phyloP scores from a whole-genome alignment of 139 green algal genomes.

The Tetradesmus lagerheimii region DNA sequence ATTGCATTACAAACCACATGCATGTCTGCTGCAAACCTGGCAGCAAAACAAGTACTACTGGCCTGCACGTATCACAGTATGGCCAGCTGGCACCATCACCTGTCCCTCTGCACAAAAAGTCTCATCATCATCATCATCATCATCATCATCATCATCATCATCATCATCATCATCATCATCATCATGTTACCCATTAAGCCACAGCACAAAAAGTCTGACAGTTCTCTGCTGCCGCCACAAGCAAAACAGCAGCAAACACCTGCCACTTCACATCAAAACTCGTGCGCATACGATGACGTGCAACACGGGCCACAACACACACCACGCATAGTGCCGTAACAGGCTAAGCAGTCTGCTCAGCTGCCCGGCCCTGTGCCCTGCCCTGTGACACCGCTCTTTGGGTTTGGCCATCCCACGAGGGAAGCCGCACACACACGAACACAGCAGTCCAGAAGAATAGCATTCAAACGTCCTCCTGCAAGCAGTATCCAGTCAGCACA shows the following conservation, averaged over 20 bases:
- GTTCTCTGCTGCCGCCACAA: no score
- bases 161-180: no score
- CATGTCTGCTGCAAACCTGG: background rate
- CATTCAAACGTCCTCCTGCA: no score
- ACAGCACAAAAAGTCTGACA: no score
- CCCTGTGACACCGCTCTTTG: no score
- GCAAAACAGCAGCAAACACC: background rate
- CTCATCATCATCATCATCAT: no score
- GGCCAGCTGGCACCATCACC: background rate
- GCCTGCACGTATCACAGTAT: no score
- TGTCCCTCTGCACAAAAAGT: background rate
- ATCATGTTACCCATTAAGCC: no score
- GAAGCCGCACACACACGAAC: background rate
- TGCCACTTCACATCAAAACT: background rate
- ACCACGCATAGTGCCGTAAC: no score
- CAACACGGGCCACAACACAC: background rate
- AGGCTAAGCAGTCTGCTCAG: background rate
- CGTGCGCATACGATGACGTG: background rate
- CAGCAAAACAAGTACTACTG: background rate
- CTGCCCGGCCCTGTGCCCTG: background rate
- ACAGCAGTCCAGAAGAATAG: no score
- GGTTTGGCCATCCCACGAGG: background rate
- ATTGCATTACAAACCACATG: background rate
- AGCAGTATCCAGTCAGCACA: background rate
- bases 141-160: no score